Evolutionary conservation across 305 asterid species (phyloP).

Genomic region (Rubia peregrina): DNA sequence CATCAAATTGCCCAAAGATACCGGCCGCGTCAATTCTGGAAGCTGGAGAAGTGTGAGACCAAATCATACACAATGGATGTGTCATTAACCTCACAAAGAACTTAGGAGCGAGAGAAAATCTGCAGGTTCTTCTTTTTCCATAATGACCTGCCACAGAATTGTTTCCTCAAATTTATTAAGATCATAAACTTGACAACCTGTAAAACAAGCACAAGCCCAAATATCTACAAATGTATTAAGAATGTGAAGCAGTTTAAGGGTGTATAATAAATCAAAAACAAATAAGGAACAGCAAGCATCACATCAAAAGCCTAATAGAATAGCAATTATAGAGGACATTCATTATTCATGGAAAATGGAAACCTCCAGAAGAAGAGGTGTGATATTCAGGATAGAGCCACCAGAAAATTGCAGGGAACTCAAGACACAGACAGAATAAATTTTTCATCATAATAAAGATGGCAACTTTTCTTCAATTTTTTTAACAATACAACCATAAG

Average conservation of each 20-base stretch:
- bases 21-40: conserved; percentile 6
- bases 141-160: conserved; percentile 27
- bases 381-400: not conserved
- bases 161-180: not conserved
- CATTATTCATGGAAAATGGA: not conserved
- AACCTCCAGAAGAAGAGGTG: conserved; percentile 1
- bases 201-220: conserved; percentile 5
- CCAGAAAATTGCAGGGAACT: not conserved
- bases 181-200: not conserved
- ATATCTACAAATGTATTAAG: not conserved
- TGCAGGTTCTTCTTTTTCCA: conserved; percentile 42
- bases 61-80: conserved; percentile 15
- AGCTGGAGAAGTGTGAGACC: conserved; percentile 15
- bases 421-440: not conserved
- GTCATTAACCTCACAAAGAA: conserved; percentile 20
- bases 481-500: not conserved
- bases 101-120: conserved; percentile 34
- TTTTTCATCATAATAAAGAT: not conserved
- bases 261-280: not conserved
- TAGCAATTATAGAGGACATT: not conserved
- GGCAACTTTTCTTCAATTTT: not conserved
- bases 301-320: not conserved
- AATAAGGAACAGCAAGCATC: not conserved
- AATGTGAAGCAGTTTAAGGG: not conserved
- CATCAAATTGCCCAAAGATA: conserved; percentile 12